Evolutionary conservation across 345 rosid species (phyloP).

Genomic region (Lumnitzera racemosa): DNA sequence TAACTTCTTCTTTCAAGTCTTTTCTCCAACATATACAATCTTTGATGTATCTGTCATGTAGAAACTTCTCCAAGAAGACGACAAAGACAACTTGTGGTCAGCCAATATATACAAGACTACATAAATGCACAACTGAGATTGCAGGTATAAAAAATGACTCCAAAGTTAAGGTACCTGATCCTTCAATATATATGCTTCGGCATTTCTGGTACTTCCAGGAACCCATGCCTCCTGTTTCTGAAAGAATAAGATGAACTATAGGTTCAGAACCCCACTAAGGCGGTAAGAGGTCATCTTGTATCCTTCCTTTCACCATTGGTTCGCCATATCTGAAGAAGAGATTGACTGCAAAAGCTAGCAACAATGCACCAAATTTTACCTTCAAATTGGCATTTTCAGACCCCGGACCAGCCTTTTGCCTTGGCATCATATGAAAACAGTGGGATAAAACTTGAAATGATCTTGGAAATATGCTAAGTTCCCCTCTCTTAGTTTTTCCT

Average conservation of each 20-base stretch:
- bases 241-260: slow-evolving; percentile 5
- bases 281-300: not conserved
- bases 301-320: not conserved
- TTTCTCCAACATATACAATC: too few relatives aligned
- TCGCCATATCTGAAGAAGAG: too few relatives aligned
- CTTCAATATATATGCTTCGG: slow-evolving; percentile 72
- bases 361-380: slow-evolving; percentile 22
- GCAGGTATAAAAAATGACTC: not conserved
- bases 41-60: too few relatives aligned
- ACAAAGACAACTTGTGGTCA: too few relatives aligned
- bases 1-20: too few relatives aligned
- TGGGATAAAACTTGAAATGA: slow-evolving; percentile 62
- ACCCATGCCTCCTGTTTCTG: slow-evolving; percentile 68
- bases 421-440: slow-evolving; percentile 97
- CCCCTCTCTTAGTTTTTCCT: slow-evolving; percentile 96
- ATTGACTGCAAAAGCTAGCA: too few relatives aligned
- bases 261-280: slow-evolving; percentile 5
- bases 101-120: not conserved
- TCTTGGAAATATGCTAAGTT: slow-evolving; percentile 74
- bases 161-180: slow-evolving; percentile 57
- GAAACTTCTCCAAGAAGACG: too few relatives aligned
- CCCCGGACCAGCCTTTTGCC: slow-evolving; percentile 47
- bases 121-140: not conserved
- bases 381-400: slow-evolving; percentile 35
- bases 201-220: slow-evolving; percentile 70